These are phyloP conservation scores for Dovyalis caffra DNA, from an alignment of 345 rosid genomes.

Conservation along the genomic window DNA sequence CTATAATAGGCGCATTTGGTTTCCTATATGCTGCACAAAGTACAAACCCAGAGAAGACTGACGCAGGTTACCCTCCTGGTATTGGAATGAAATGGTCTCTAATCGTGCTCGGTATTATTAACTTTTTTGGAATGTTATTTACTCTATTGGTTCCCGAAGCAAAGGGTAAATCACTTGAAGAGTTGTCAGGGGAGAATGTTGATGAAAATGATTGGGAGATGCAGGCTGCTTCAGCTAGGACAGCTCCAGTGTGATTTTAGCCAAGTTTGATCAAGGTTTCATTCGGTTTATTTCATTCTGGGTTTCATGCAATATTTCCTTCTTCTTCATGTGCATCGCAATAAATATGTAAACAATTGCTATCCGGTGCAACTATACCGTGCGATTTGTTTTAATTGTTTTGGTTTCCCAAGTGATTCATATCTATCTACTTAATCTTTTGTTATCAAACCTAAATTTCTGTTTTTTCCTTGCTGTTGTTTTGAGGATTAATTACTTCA, in stretches of 20 bases:
- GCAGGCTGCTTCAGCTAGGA: not conserved
- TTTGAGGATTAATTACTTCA: not conserved
- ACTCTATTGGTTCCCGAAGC: constrained; percentile 29
- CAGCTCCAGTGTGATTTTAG: constrained; percentile 12
- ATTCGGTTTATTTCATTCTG: not conserved
- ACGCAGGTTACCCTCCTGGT: constrained; percentile 26
- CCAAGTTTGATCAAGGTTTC: not conserved
- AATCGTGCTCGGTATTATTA: constrained; percentile 17
- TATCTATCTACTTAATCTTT: too few species aligned
- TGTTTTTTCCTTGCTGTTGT: too few species aligned
- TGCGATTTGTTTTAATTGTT: not conserved
- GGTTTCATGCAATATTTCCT: not conserved
- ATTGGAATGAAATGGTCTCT: constrained; percentile 25
- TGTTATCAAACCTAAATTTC: too few species aligned
- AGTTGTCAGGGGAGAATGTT: constrained; percentile 23
- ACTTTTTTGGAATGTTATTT: constrained; percentile 24
- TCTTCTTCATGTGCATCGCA: not conserved
- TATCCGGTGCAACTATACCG: not conserved
- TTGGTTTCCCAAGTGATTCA: not conserved
- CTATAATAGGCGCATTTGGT: constrained; percentile 28
- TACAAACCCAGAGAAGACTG: constrained; percentile 9
- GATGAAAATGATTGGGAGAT: constrained; percentile 3
- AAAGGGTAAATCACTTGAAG: constrained; percentile 30
- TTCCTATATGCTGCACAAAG: constrained; percentile 22
- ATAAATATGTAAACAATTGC: not conserved